Evolutionary conservation across 495 filamentous ascomycete species (phyloP).

Genomic region (Jackrogersella minutella): DNA sequence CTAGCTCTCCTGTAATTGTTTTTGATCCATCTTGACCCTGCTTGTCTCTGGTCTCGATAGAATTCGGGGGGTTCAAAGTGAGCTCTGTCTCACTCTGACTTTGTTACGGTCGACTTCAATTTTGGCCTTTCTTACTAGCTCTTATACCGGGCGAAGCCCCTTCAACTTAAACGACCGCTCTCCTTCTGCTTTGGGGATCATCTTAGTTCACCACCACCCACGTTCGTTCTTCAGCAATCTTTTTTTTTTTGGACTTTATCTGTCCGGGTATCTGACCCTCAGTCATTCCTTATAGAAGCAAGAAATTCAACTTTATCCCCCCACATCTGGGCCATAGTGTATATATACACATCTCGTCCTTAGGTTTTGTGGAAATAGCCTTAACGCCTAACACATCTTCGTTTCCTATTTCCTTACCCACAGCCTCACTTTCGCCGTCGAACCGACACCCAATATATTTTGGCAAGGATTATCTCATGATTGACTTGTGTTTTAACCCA

Average conservation of each 20-base stretch:
- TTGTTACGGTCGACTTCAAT: conserved; percentile 27
- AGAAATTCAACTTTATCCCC: neutral
- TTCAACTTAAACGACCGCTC: conserved; percentile 23
- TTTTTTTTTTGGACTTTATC: conserved; percentile 30
- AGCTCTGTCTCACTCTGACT: conserved; percentile 45
- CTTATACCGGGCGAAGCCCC: conserved; percentile 43
- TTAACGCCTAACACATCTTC: no score
- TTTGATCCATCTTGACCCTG: conserved; percentile 48
- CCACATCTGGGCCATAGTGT: neutral
- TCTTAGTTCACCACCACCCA: conserved; percentile 39
- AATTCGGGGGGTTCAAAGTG: conserved; percentile 41
- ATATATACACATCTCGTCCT: no score
- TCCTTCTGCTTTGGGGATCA: conserved; percentile 30
- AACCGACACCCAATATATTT: no score
- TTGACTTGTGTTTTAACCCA: neutral
- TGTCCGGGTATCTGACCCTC: conserved; percentile 46
- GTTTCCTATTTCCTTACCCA: no score
- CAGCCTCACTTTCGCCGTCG: no score
- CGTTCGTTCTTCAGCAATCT: conserved; percentile 42
- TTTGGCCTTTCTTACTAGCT: conserved; percentile 31
- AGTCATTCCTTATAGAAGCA: conserved; percentile 55
- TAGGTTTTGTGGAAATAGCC: no score
- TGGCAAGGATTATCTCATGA: no score
- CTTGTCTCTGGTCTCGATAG: conserved; percentile 46
- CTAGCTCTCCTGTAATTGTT: conserved; percentile 45